These are phyloP conservation scores for Pleurotus eryngii DNA, from an alignment of 768 basidiomycete genomes.

Conservation along the genomic window DNA sequence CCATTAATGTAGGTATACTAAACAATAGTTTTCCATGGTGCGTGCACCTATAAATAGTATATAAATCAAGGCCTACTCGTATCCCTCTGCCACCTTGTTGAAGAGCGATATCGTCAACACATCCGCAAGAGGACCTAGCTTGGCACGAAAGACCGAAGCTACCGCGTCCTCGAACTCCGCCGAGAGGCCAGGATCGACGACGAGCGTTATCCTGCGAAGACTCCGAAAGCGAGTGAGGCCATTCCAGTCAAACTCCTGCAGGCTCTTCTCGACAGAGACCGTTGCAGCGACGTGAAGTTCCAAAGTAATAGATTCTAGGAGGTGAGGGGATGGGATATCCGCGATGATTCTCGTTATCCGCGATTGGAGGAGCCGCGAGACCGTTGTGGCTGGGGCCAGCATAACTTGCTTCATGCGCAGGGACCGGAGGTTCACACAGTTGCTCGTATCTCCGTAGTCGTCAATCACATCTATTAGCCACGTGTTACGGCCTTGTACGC, in stretches of 20 bases:
- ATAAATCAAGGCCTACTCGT: too few relatives aligned
- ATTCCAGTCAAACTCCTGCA: constrained; percentile 3
- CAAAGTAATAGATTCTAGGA: background rate
- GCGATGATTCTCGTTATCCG: background rate
- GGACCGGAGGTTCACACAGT: background rate
- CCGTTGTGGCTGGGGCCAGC: background rate
- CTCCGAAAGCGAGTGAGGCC: background rate
- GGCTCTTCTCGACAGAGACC: background rate
- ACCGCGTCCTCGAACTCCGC: too few relatives aligned
- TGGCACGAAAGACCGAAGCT: too few relatives aligned
- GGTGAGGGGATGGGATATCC: background rate
- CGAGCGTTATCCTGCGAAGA: constrained; percentile 1
- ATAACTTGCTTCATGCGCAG: constrained; percentile 1
- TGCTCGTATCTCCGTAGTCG: background rate
- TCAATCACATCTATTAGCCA: background rate
- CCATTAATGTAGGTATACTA: too few relatives aligned
- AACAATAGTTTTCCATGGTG: too few relatives aligned
- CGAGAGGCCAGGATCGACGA: background rate
- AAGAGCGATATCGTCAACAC: too few relatives aligned
- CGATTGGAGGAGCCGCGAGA: background rate
- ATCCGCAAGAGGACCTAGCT: too few relatives aligned
- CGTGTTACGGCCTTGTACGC: background rate
- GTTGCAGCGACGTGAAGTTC: background rate
- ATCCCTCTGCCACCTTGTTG: too few relatives aligned
- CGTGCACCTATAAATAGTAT: too few relatives aligned